Evolutionary conservation across 306 rosid genomes (phyloP), one percentile per base, ranked within the genome.

Genomic region (Mucuna pruriens): DNA sequence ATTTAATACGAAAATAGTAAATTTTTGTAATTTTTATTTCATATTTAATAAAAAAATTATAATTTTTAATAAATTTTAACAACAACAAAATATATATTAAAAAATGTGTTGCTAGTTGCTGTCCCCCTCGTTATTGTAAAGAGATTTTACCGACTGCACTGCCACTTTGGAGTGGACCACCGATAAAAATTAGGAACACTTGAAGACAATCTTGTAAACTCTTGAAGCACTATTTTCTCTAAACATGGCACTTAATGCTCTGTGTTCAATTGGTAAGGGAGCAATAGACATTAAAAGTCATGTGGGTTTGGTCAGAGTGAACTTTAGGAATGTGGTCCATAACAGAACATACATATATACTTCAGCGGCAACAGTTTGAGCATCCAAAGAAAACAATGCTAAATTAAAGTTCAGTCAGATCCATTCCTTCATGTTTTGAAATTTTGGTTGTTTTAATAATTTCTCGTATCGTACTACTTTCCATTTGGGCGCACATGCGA

Each of bases 291-390:
- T 74, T 81, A 64, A 65, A 70, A 70, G 69, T 77, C 71, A 71
- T 77, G 76, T 51, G 81, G 45, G 49, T 52, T 83, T 9, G 52
- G 45, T 78, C 68, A 42, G 44, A 26, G 26, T 42, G 44, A 58
- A 52, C 51, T 52, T 74, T 20, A 38, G 81, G 34, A 75, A 76
- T 45, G 85, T 82, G 85, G 85, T 82, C 82, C 80, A 51, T 25
- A 44, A 40, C 45, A 31, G 10, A 74, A 31, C 63, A n/a, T n/a
- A n/a, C n/a, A n/a, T n/a, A n/a, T n/a, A 54, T 26, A 42, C 25
- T 17, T 76, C 16, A 36, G 78, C 58, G 13, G 19, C 76, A 45
- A 76, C 78, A 23, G 10, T 76, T 38, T 63, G 20, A 70, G 69
- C 13, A 65, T 71, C 79, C 62, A 49, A 75, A 67, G 51, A 48